Percentiles rank a stretch among this genome's conserved stretches.
phyloP scores from a whole-genome alignment of 805 yeast genomes.

The Monosporozyma yasuniensis region DNA sequence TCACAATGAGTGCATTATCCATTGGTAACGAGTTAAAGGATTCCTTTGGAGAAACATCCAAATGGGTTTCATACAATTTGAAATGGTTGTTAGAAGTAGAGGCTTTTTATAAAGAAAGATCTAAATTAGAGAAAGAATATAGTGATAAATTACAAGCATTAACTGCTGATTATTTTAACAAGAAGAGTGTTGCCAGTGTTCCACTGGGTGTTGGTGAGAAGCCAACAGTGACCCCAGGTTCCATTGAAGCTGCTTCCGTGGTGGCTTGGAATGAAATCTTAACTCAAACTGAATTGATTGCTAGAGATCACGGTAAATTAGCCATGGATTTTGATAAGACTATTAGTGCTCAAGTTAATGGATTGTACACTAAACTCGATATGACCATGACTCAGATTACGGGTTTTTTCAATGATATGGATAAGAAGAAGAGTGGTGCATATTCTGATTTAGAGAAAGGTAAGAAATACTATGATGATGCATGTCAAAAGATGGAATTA shows the following conservation, averaged over 20 bases:
- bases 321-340: slow-evolving; percentile 51
- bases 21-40: slow-evolving; percentile 75
- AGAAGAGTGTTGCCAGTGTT: slow-evolving; percentile 62
- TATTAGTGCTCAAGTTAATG: slow-evolving; percentile 51
- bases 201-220: slow-evolving; percentile 78
- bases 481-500: slow-evolving; percentile 72
- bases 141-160: slow-evolving; percentile 56
- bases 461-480: slow-evolving; percentile 69
- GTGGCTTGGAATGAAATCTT: slow-evolving; percentile 88
- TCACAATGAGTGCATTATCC: slow-evolving; percentile 22
- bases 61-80: slow-evolving; percentile 70
- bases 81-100: slow-evolving; percentile 74
- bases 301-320: slow-evolving; percentile 55
- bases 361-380: slow-evolving; percentile 45
- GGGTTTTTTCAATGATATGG: slow-evolving; percentile 50
- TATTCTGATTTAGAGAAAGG: slow-evolving; percentile 28
- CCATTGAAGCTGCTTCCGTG: slow-evolving; percentile 76
- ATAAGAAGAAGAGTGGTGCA: slow-evolving; percentile 32
- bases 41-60: slow-evolving; percentile 63
- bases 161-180: slow-evolving; percentile 60
- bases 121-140: slow-evolving; percentile 76
- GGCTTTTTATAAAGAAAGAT: slow-evolving; percentile 74
- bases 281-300: slow-evolving; percentile 70
- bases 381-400: slow-evolving; percentile 48
- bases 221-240: slow-evolving; percentile 90